Percentiles rank a stretch among this genome's conserved stretches.
These are phyloP conservation scores for Sarocladium strictum DNA, from an alignment of 2,329 filamentous ascomycete species.

Conservation along the genomic window DNA sequence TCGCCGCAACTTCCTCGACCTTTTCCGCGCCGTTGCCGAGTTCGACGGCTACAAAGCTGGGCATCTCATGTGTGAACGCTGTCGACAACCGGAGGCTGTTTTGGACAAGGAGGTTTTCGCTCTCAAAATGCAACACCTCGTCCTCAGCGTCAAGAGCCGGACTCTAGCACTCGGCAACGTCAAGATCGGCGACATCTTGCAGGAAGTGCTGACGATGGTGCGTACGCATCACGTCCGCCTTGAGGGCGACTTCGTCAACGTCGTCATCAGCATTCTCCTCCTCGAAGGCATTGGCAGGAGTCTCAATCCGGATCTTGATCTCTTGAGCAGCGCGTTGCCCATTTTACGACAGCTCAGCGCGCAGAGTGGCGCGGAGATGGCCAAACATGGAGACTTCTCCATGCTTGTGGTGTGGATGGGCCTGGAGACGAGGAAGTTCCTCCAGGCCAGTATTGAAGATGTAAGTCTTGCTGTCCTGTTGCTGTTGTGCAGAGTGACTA, in stretches of 20 bases:
- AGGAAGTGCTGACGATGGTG: constrained; percentile 88
- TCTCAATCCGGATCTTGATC: constrained; percentile 79
- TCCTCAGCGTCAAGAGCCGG: constrained; percentile 80
- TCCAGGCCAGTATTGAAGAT: constrained; percentile 86
- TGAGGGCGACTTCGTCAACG: constrained; percentile 97
- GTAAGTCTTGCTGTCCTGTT: no score
- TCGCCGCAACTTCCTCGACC: constrained; percentile 83
- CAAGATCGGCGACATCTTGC: constrained; percentile 92
- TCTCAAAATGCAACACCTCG: constrained; percentile 93
- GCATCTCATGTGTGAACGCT: constrained; percentile 92
- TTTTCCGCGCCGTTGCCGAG: constrained; percentile 92
- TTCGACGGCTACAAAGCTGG: constrained; percentile 96
- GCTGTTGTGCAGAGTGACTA: no score
- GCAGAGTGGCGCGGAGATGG: constrained; percentile 63
- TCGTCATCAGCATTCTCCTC: constrained; percentile 89
- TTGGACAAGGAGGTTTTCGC: constrained; percentile 87
- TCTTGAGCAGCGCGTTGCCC: constrained; percentile 79
- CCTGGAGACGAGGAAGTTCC: constrained; percentile 78
- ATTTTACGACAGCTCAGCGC: constrained; percentile 85
- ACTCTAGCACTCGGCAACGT: constrained; percentile 91
- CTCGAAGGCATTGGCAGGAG: constrained; percentile 89
- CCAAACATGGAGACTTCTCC: constrained; percentile 67
- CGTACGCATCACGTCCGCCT: constrained; percentile 85
- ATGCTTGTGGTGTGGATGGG: constrained; percentile 92
- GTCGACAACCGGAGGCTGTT: constrained; percentile 85